phyloP scores from a whole-genome alignment of 2,329 filamentous ascomycete species.

The Delphinella strobiligena region DNA sequence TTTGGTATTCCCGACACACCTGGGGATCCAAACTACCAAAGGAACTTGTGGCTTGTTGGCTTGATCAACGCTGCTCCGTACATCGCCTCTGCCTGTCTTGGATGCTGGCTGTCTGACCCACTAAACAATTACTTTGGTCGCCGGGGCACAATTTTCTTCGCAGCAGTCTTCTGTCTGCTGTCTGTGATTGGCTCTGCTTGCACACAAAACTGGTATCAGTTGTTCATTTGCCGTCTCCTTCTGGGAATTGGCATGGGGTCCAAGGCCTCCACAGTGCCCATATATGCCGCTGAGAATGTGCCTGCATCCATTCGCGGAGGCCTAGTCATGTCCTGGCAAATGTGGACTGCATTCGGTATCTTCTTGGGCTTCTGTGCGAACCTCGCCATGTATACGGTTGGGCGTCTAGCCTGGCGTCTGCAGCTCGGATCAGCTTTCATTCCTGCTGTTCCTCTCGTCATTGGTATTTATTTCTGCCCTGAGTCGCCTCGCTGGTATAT shows the following conservation, averaged over 20 bases:
- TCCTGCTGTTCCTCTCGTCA: conserved; percentile 31
- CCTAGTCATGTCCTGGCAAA: conserved; percentile 22
- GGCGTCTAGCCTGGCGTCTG: conserved; percentile 31
- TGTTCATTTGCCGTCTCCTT: conserved; percentile 9
- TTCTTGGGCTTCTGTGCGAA: conserved; percentile 32
- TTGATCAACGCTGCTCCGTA: conserved; percentile 51
- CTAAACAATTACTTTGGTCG: conserved; percentile 19
- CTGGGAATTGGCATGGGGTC: conserved; percentile 11
- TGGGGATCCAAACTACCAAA: conserved; percentile 22
- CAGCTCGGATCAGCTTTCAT: conserved; percentile 36
- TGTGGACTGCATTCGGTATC: conserved; percentile 34
- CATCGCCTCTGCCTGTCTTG: conserved; percentile 24
- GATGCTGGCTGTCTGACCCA: conserved; percentile 12
- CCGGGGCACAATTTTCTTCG: conserved; percentile 25
- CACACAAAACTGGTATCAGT: conserved; percentile 8
- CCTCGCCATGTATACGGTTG: conserved; percentile 27
- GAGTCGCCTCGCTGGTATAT: conserved; percentile 23
- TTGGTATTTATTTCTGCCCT: conserved; percentile 26
- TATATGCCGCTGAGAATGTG: conserved; percentile 8
- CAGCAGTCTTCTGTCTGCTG: conserved; percentile 12
- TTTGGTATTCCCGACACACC: conserved; percentile 12
- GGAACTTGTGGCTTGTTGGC: conserved; percentile 43
- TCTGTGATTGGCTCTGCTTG: conserved; percentile 5
- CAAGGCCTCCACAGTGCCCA: conserved; percentile 10
- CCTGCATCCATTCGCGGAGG: conserved; percentile 15